These are phyloP conservation scores for Pythium monospermum DNA, from an alignment of 352 stramenopile genomes.

Conservation along the genomic window DNA sequence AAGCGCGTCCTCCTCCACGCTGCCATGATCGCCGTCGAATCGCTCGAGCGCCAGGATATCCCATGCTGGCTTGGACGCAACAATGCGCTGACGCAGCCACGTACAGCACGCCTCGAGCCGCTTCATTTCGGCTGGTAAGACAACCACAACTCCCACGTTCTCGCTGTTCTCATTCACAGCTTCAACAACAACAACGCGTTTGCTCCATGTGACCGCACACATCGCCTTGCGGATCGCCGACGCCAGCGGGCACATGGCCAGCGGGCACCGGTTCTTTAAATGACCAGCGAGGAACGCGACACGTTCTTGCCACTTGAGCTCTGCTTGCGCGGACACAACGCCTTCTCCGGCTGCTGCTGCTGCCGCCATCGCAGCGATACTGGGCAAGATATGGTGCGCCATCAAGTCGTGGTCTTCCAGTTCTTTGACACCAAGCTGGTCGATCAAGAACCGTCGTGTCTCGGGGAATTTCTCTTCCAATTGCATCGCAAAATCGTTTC, in stretches of 20 bases:
- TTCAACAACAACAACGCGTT: conserved; percentile 1
- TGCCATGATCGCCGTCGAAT: too few species aligned
- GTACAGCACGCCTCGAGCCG: neutral
- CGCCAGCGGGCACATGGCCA: conserved; percentile 1
- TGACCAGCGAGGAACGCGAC: conserved; percentile 18
- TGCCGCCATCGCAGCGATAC: conserved; percentile 18
- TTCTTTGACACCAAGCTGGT: conserved; percentile 51
- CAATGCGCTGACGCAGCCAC: conserved; percentile 15
- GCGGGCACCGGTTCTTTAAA: conserved; percentile 3
- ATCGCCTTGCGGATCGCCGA: conserved; percentile 11
- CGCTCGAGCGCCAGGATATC: conserved; percentile 14
- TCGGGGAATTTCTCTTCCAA: conserved; percentile 18
- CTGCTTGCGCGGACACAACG: neutral
- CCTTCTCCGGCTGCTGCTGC: neutral
- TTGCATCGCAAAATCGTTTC: conserved; percentile 31
- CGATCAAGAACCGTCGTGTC: conserved; percentile 46
- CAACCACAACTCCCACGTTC: neutral
- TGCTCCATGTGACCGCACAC: conserved; percentile 12
- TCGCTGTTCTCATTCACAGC: neutral
- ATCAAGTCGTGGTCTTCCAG: conserved; percentile 74
- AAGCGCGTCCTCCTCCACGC: conserved; percentile 21
- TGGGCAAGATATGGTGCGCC: conserved; percentile 49
- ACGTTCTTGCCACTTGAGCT: conserved; percentile 5
- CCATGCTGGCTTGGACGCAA: neutral
- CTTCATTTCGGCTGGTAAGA: conserved; percentile 4